Base-by-base conservation (phyloP, 345 rosid species). In the Eucalyptus erythrocorys region DNA sequence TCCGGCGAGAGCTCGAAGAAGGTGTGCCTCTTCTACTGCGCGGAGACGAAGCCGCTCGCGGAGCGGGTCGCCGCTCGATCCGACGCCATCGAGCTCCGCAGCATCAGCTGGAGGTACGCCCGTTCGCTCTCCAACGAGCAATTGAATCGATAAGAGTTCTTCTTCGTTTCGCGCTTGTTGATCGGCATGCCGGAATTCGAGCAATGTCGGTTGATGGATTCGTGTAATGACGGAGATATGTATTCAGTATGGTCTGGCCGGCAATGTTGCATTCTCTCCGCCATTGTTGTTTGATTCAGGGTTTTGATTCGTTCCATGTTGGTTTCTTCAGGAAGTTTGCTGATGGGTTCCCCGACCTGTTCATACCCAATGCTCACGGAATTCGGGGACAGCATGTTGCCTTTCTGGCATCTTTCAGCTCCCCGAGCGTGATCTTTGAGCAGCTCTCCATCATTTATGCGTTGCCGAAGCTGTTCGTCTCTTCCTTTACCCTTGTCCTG, bases 331-430 rank as follows among this genome's bases (percentile, higher is more conserved):
- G 99, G 95, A 95, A 92, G 79, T 98, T 98, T 89, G 98, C 92
- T 10, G 99, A 98, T 93, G 99, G 99, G 80, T 98, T 98, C 87
- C 99, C 99, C 26, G 93, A 96, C 91, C 91, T 98, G 89, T 98
- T 96, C 92, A 98, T 96, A 91, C 99, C 96, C 13, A 96, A 96
- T 93, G 99, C 99, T 79, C 96, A 95, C 42, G 99, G 96, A 59
- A 95, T 98, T 88, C 96, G 98, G 8, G 99, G 99, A 16, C 97
- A 95, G 68, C 95, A 96, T 45, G 99, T 96, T 1, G 99, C 99
- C 10, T 98, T 98, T 91, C 91, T 98, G 91, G 99, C 99, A 57
- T 97, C 99, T 0, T 98, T 98, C 89, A 95, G 98, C 89, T 96
- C 99, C 13, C 99, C 99, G 0, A 93, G 93, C 42, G 96, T 95